These are phyloP conservation scores for Paramecium sonneborni DNA, from an alignment of 73 alveolate species.

Conservation along the genomic window DNA sequence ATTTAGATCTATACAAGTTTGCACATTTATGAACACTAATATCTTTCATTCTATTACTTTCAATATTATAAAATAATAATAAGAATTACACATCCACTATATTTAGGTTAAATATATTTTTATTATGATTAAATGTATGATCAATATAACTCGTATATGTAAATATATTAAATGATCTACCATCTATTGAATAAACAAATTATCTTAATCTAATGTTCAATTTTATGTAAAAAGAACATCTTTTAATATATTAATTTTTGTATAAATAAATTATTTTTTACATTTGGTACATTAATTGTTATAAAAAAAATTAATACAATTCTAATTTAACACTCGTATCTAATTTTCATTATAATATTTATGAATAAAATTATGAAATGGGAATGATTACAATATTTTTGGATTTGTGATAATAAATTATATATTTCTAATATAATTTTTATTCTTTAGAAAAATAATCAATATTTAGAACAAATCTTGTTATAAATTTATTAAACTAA, in stretches of 20 bases:
- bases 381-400: too few relatives aligned
- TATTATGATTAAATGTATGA: background rate
- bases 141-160: background rate
- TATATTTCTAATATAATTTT: too few relatives aligned
- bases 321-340: background rate
- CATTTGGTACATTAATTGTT: background rate
- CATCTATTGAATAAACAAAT: constrained; percentile 1
- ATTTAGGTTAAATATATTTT: background rate
- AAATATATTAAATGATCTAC: background rate
- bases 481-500: too few relatives aligned
- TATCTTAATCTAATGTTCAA: background rate
- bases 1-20: background rate
- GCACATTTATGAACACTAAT: background rate
- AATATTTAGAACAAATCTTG: too few relatives aligned
- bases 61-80: background rate
- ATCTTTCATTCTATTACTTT: background rate
- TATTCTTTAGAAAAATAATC: too few relatives aligned
- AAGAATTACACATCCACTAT: constrained; percentile 14
- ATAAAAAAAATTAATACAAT: background rate
- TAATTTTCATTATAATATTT: too few relatives aligned
- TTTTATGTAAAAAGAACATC: background rate
- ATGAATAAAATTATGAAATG: too few relatives aligned
- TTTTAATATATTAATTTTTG: background rate
- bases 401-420: too few relatives aligned
- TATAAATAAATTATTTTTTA: background rate